phyloP scores from a whole-genome alignment of 2,329 filamentous ascomycete species.

The Phialemonium atrogriseum region DNA sequence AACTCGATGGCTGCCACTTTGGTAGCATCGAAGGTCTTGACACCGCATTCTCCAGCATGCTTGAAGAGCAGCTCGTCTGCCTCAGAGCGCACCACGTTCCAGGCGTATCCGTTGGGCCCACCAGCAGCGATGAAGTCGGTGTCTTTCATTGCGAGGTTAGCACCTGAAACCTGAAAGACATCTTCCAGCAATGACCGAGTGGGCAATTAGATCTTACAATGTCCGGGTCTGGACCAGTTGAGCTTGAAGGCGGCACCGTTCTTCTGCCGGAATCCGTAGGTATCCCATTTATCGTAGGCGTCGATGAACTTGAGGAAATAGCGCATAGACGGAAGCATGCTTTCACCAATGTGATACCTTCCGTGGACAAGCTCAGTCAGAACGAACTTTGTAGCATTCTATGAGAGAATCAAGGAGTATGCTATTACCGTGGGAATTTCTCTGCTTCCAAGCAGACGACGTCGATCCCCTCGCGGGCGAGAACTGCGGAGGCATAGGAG shows the following conservation, averaged over 20 bases:
- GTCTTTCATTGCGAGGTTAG: constrained; percentile 15
- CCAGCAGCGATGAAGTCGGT: constrained; percentile 32
- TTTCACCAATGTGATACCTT: constrained; percentile 31
- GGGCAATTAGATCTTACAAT: constrained; percentile 16
- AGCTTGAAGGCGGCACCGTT: constrained; percentile 31
- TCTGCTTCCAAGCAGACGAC: constrained; percentile 35
- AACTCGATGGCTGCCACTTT: constrained; percentile 27
- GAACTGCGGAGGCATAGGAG: constrained; percentile 31
- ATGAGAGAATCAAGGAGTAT: background rate
- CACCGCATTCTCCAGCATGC: constrained; percentile 30
- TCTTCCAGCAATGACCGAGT: too few species aligned
- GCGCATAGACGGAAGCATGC: constrained; percentile 28
- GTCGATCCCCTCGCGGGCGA: constrained; percentile 37
- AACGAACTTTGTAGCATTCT: background rate
- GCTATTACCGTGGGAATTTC: constrained; percentile 12
- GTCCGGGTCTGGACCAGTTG: constrained; percentile 20
- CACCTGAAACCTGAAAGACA: too few species aligned
- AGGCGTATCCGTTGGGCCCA: constrained; percentile 30
- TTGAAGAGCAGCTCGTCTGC: constrained; percentile 34
- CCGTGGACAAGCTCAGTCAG: constrained; percentile 11
- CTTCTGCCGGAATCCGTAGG: constrained; percentile 32
- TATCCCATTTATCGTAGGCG: constrained; percentile 27
- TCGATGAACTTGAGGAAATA: constrained; percentile 36
- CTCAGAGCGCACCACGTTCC: constrained; percentile 39
- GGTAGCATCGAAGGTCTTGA: constrained; percentile 29